Base-by-base conservation (phyloP, 2,329 filamentous ascomycete species). In the Aspergillus sclerotialis region DNA sequence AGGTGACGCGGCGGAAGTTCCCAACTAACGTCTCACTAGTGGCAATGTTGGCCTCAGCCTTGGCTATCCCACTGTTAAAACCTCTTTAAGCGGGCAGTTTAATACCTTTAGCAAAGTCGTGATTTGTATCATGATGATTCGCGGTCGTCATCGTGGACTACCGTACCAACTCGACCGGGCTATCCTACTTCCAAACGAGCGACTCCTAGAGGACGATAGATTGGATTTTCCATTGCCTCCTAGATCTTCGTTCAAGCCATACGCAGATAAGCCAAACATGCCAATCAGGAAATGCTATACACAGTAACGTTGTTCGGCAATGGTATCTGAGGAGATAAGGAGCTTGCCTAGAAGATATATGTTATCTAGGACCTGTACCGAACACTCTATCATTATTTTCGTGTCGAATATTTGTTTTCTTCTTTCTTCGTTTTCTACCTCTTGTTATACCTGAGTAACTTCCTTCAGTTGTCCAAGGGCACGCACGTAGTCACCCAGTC, bases 111-210 rank as follows among this genome's bases (percentile, higher is more conserved):
- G 69, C 45, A 77, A 77, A 52, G 47, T 77, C 28, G 65, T 77
- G 2, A 52, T 76, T 13, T 73, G 70, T 42, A 65, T 64, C 3
- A 68, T 76, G 33, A 76, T 76, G 73, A 53, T 76, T 16, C 55
- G 73, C 36, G 73, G 74, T 2, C 50, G 73, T 24, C 73, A 77
- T 57, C 57, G 73, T 28, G 72, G 70, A 9, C 48, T 78, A 41
- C 73, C 74, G 1, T 70, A 74, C 21, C 67, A 69, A 30, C 69
- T 77, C 41, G 73, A 78, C 50, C 55, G 63, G 18, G 63, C 63
- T 3, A 50, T 63, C 32, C 39, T 58, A 7, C 46, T 62, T 16
- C 58, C 58, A 13, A 40, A 34, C 28, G 46, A 55, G 9, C 43
- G 43, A n/a, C 36, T 46, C 14, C 28, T 44, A 5, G 38, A 42